These are phyloP conservation scores for Spergularia bocconei DNA, from an alignment of 148 eudicot genomes.

Conservation along the genomic window DNA sequence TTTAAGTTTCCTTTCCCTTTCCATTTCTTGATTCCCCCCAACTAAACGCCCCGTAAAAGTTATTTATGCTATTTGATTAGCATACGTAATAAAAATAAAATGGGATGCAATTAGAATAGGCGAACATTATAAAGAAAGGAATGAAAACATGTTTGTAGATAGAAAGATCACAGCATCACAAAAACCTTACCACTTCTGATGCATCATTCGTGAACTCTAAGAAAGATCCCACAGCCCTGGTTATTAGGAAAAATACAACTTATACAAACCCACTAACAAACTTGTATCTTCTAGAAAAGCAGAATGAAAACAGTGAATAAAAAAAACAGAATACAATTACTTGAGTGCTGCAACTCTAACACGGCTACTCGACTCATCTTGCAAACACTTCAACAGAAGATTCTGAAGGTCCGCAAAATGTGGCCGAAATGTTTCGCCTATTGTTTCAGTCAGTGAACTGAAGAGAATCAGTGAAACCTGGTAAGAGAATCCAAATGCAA, in stretches of 20 bases:
- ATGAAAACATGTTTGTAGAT: not conserved
- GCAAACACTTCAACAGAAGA: slow-evolving; percentile 77
- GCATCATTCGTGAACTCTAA: slow-evolving; percentile 89
- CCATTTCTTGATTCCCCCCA: too few species aligned
- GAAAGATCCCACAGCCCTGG: slow-evolving; percentile 97
- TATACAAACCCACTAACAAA: slow-evolving; percentile 21
- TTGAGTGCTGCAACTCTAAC: slow-evolving; percentile 97
- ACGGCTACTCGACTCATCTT: slow-evolving; percentile 85
- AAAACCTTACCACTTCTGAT: slow-evolving; percentile 71
- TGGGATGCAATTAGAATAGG: not conserved
- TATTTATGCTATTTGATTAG: not conserved
- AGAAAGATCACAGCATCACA: slow-evolving; percentile 9
- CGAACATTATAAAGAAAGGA: not conserved
- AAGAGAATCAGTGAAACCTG: slow-evolving; percentile 93
- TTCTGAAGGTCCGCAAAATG: slow-evolving; percentile 78
- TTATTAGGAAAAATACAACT: slow-evolving; percentile 17
- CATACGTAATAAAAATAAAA: not conserved
- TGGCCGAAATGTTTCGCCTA: slow-evolving; percentile 81
- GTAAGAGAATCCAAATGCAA: slow-evolving; percentile 20
- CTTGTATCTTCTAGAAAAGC: not conserved
- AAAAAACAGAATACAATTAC: slow-evolving; percentile 37
- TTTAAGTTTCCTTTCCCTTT: too few species aligned
- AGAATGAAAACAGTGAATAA: slow-evolving; percentile 4
- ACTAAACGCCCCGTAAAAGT: not conserved
- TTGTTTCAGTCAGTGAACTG: slow-evolving; percentile 95